phyloP scores from a whole-genome alignment of 2,329 filamentous ascomycete species.

The Penicillium paneum region DNA sequence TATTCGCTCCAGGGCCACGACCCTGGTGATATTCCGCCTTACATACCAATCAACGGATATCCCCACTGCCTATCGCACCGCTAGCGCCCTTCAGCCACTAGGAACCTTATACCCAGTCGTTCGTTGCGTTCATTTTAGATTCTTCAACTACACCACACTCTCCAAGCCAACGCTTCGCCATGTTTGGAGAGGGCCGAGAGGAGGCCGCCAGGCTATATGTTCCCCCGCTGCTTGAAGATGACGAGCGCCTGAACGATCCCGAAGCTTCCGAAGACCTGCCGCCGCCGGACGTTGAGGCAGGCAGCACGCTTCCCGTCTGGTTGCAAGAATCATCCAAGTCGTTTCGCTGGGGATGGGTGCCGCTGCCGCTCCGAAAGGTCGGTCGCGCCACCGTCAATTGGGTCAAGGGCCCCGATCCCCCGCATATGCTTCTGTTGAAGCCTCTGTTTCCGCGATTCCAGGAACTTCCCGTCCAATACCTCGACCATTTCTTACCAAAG shows the following conservation, averaged over 20 bases:
- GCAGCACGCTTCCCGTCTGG: constrained; percentile 44
- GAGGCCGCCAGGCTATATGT: constrained; percentile 34
- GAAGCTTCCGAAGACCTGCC: constrained; percentile 34
- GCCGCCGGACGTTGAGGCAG: constrained; percentile 30
- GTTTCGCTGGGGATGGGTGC: constrained; percentile 49
- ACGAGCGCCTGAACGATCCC: constrained; percentile 34
- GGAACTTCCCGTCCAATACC: constrained; percentile 44
- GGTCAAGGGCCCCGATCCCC: constrained; percentile 49
- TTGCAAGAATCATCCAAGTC: constrained; percentile 47
- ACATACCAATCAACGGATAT: constrained; percentile 18
- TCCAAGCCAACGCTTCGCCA: constrained; percentile 12
- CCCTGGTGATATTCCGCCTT: constrained; percentile 16
- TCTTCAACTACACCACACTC: background rate
- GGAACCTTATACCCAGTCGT: constrained; percentile 12
- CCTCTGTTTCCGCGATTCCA: constrained; percentile 48
- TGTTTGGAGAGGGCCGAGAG: constrained; percentile 32
- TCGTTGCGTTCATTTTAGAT: constrained; percentile 10
- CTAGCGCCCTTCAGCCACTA: constrained; percentile 17
- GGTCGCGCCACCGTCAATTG: constrained; percentile 44
- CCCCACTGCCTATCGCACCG: constrained; percentile 13
- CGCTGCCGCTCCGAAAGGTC: constrained; percentile 44
- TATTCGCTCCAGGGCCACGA: background rate
- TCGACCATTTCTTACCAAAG: constrained; percentile 47
- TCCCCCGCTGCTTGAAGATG: constrained; percentile 34
- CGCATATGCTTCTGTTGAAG: constrained; percentile 44